Percentiles rank a stretch among this genome's conserved stretches.
phyloP scores from a whole-genome alignment of 208 protist genomes.

The Crithidia fasciculata region DNA sequence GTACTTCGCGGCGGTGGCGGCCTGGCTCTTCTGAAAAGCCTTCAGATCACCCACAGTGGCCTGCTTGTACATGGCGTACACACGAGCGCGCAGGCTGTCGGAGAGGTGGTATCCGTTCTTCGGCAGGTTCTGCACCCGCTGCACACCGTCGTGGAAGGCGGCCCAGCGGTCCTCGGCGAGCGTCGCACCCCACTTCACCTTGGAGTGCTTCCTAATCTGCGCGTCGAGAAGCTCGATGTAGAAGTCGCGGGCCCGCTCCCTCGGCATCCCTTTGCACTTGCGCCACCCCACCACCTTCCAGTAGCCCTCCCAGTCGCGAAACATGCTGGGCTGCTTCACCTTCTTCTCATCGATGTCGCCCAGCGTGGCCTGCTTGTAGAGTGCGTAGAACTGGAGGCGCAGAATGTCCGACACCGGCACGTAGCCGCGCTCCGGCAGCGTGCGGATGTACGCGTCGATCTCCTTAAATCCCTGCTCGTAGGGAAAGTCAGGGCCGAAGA shows the following conservation, averaged over 20 bases:
- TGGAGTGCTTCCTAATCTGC: slow-evolving; percentile 34
- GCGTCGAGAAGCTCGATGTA: slow-evolving; percentile 80
- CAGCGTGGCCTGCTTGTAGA: slow-evolving; percentile 89
- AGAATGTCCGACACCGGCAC: slow-evolving; percentile 84
- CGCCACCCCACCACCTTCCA: slow-evolving; percentile 95
- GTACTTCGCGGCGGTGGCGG: slow-evolving; percentile 36
- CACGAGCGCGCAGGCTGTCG: slow-evolving; percentile 84
- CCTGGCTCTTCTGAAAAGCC: slow-evolving; percentile 61
- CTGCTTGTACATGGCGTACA: slow-evolving; percentile 90
- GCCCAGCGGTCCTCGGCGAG: slow-evolving; percentile 36
- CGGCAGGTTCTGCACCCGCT: slow-evolving; percentile 56
- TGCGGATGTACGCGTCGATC: slow-evolving; percentile 66
- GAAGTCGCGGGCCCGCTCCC: slow-evolving; percentile 83
- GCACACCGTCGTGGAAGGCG: slow-evolving; percentile 61
- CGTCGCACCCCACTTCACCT: slow-evolving; percentile 32
- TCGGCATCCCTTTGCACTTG: slow-evolving; percentile 72
- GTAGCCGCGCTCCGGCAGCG: slow-evolving; percentile 57
- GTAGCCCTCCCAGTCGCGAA: slow-evolving; percentile 54
- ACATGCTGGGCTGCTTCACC: slow-evolving; percentile 44
- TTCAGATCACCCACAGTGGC: slow-evolving; percentile 81
- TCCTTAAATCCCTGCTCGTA: slow-evolving; percentile 55
- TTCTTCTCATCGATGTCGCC: slow-evolving; percentile 85
- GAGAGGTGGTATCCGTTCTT: slow-evolving; percentile 62
- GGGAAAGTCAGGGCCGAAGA: slow-evolving; percentile 29
- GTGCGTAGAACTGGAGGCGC: slow-evolving; percentile 85